Evolutionary conservation across 2,329 filamentous ascomycete genomes (phyloP), one percentile per base, ranked within the genome.

Genomic region (Penicillium sp.): DNA sequence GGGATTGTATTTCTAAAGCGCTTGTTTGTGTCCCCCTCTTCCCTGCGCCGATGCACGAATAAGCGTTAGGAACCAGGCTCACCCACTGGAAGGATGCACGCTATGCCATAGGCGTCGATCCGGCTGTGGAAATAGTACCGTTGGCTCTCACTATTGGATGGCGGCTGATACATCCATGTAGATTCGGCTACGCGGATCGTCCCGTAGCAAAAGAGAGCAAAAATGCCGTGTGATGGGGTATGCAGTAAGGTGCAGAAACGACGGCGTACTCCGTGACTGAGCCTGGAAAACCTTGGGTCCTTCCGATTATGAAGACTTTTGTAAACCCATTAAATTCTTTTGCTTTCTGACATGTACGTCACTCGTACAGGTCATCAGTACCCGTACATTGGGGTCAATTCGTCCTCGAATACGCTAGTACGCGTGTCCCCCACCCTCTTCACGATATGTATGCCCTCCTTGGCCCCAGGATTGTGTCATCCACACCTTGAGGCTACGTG

Each of bases 131-230:
- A 26, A 39, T 4, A 27, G 9, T 11, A 5, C 3, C 2, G 22
- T 19, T 26, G 31, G 21, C 26, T n/a, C 27, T 48, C 14, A n/a
- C 24, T 21, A 27, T 44, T 54, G 56, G 56, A 43, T 35, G 29
- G 29, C 22, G 42, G 53, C 21, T 24, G 39, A 14, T 21, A 21
- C 45, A 37, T 27, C 54, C 52, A 29, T 29, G 27, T 10, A 43
- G 43, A 47, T 55, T 54, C 37, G 55, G 33, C 47, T 49, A 43
- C 31, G 53, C 59, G 54, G 59, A 55, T 59, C 56, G 59, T 59
- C 54, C 56, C 54, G 47, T 44, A 52, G 10, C 11, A 22, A 42
- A 42, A 21, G n/a, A 39, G 39, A 13, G 14, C 7, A 35, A n/a
- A 24, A 39, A 24, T 24, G 4, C n/a, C 14, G 31, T 33, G 35